These are phyloP conservation scores for Neurospora sp. DNA, from an alignment of 2,329 filamentous ascomycete genomes.

Conservation along the genomic window DNA sequence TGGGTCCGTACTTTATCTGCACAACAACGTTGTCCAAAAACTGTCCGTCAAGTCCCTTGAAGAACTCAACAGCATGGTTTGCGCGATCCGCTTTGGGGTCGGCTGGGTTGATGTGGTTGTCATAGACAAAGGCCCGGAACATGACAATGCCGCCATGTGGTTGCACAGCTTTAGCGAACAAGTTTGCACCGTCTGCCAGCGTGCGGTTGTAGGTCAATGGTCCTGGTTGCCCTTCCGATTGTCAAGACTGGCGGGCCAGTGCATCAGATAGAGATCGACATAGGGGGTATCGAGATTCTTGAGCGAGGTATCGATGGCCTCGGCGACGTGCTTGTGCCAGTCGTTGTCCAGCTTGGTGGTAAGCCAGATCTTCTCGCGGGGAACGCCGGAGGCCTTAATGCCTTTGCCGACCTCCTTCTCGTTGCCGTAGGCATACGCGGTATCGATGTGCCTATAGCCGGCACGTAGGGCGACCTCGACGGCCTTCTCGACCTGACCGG, in stretches of 20 bases:
- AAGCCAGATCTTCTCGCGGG: conserved; percentile 58
- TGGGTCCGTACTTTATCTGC: too few relatives aligned
- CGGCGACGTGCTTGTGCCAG: conserved; percentile 60
- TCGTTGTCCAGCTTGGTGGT: conserved; percentile 80
- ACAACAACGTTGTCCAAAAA: too few relatives aligned
- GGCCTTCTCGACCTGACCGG: conserved; percentile 58
- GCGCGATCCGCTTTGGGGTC: too few relatives aligned
- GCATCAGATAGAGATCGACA: conserved; percentile 62
- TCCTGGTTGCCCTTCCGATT: too few relatives aligned
- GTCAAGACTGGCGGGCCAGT: conserved; percentile 60
- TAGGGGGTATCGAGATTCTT: conserved; percentile 54
- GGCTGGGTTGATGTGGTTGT: too few relatives aligned
- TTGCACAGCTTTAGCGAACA: too few relatives aligned
- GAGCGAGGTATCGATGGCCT: conserved; percentile 51
- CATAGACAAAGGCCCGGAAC: too few relatives aligned
- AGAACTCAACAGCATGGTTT: too few relatives aligned
- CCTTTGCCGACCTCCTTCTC: conserved; percentile 59
- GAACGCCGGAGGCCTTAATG: conserved; percentile 53
- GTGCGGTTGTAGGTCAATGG: too few relatives aligned
- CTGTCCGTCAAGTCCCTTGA: too few relatives aligned
- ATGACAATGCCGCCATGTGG: too few relatives aligned
- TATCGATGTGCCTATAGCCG: conserved; percentile 71
- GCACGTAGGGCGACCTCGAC: conserved; percentile 58
- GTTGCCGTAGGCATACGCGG: conserved; percentile 69
- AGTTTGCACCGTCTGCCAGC: too few relatives aligned